phyloP scores from a whole-genome alignment of 495 filamentous ascomycete genomes.

The Sabuloglossum arenarium region DNA sequence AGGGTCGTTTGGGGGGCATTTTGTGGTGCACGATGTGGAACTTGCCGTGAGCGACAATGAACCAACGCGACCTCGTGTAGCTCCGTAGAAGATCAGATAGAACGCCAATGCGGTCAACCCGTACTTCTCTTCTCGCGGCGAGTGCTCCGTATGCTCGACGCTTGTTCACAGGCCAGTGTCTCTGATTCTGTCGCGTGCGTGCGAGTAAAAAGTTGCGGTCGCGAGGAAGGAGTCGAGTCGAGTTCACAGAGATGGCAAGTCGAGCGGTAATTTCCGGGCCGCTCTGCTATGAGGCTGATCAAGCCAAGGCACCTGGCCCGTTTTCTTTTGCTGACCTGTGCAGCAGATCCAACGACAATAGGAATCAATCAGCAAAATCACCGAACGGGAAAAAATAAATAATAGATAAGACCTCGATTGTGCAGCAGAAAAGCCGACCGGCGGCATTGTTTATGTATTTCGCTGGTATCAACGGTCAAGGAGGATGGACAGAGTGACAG shows the following conservation, averaged over 20 bases:
- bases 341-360: too few relatives aligned
- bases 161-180: not conserved
- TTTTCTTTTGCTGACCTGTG: too few relatives aligned
- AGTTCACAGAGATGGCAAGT: not conserved
- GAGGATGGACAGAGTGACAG: not conserved
- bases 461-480: not conserved
- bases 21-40: not conserved
- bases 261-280: not conserved
- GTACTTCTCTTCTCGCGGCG: not conserved
- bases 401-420: not conserved
- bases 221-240: not conserved
- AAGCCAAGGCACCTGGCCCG: not conserved
- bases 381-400: not conserved
- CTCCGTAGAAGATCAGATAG: not conserved
- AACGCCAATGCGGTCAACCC: not conserved
- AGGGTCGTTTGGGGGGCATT: conserved; percentile 7
- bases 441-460: conserved; percentile 1
- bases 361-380: not conserved
- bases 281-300: conserved; percentile 1
- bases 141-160: not conserved
- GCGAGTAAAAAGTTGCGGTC: not conserved
- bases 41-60: conserved; percentile 3
- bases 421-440: not conserved
- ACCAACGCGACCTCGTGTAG: not conserved
- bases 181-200: not conserved